Evolutionary conservation across 2,329 filamentous ascomycete genomes (phyloP).

Genomic region (Cadophora sp.): DNA sequence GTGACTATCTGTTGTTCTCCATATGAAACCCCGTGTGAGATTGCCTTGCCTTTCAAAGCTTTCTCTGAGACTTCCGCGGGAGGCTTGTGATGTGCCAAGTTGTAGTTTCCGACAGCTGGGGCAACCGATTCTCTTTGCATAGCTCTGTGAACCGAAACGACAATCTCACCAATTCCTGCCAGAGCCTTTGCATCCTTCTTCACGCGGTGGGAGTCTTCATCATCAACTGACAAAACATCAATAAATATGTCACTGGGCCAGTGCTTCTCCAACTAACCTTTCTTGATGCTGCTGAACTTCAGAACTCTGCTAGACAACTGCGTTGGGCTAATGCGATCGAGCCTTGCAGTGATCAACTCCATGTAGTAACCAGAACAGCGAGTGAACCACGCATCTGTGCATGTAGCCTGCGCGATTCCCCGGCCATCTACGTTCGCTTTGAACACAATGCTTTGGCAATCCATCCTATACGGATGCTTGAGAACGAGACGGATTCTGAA

Average conservation of each 20-base stretch:
- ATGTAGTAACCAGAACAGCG: slow-evolving; percentile 22
- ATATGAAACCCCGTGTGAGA: slow-evolving; percentile 30
- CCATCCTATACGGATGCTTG: slow-evolving; percentile 25
- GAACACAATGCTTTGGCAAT: slow-evolving; percentile 26
- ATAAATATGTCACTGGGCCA: not conserved
- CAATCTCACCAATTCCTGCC: slow-evolving; percentile 31
- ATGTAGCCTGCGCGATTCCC: slow-evolving; percentile 24
- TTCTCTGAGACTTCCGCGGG: slow-evolving; percentile 28
- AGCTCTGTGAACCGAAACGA: slow-evolving; percentile 27
- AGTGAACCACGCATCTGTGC: slow-evolving; percentile 13
- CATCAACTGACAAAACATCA: slow-evolving; percentile 29
- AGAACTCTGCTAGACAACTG: slow-evolving; percentile 24
- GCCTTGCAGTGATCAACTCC: slow-evolving; percentile 18
- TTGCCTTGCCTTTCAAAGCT: slow-evolving; percentile 27
- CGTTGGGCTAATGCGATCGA: slow-evolving; percentile 24
- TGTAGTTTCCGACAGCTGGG: not conserved
- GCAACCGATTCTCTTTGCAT: not conserved
- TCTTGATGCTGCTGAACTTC: slow-evolving; percentile 30
- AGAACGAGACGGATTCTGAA: slow-evolving; percentile 31
- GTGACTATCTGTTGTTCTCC: slow-evolving; percentile 24
- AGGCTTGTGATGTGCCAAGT: slow-evolving; percentile 5
- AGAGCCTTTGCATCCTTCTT: slow-evolving; percentile 31
- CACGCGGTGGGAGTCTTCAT: slow-evolving; percentile 26
- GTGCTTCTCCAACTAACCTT: slow-evolving; percentile 15
- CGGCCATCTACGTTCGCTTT: slow-evolving; percentile 32